Conservation (phyloP, 768 basidiomycete genomes). For the Pholiota microspora region DNA sequence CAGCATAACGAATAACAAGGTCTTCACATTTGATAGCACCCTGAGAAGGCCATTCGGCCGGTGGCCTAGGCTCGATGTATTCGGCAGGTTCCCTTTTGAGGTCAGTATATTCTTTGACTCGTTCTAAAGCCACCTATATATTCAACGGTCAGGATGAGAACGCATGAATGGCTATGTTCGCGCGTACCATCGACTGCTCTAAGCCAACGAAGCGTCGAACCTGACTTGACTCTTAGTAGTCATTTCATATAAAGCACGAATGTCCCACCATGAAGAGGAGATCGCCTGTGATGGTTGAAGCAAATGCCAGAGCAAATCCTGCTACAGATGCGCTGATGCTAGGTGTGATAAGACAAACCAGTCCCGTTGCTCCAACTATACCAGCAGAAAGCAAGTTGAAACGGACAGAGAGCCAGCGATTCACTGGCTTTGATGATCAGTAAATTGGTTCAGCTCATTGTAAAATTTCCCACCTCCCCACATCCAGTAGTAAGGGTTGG, state of each 20-base stretch:
- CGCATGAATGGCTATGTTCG: neutral
- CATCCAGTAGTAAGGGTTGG: conserved; percentile 87
- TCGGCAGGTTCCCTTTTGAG: conserved; percentile 76
- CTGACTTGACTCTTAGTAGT: conserved; percentile 19
- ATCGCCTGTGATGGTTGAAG: conserved; percentile 71
- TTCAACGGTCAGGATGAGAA: neutral
- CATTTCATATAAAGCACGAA: neutral
- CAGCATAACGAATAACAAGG: conserved; percentile 76
- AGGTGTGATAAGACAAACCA: conserved; percentile 65
- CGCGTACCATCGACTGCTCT: conserved; percentile 85
- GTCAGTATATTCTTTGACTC: conserved; percentile 90
- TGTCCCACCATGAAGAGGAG: conserved; percentile 67
- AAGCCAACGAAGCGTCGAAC: conserved; percentile 83
- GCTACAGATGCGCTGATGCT: conserved; percentile 77
- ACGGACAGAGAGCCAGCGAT: conserved; percentile 86
- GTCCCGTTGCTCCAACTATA: conserved; percentile 70
- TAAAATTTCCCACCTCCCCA: conserved; percentile 64
- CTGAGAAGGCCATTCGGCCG: conserved; percentile 71
- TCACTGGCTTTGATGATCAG: conserved; percentile 46
- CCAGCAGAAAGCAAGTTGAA: conserved; percentile 79
- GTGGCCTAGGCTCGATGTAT: conserved; percentile 83
- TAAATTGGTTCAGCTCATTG: neutral
- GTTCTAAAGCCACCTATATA: conserved; percentile 74
- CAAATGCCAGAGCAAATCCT: conserved; percentile 86
- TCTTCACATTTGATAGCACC: conserved; percentile 72